Evolutionary conservation across 139 green algal species (phyloP).

Genomic region (Micromonas pusilla): DNA sequence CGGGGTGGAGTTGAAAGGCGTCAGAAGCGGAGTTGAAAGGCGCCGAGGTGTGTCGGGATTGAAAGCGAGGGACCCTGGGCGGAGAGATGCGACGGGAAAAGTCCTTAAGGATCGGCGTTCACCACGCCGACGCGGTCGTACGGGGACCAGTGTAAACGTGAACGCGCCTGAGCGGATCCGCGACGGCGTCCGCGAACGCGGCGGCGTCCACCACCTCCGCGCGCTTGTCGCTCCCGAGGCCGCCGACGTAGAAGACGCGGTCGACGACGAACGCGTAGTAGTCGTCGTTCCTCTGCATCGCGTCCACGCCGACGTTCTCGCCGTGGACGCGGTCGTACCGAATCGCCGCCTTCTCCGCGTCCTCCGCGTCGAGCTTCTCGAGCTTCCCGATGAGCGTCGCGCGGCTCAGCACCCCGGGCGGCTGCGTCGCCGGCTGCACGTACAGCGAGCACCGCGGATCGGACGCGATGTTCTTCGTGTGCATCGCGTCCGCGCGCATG

Average conservation of each 20-base stretch:
- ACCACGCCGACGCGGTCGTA: too few relatives aligned
- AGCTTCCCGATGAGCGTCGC: slow-evolving; percentile 19
- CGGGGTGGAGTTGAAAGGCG: too few relatives aligned
- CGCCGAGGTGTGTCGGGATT: too few relatives aligned
- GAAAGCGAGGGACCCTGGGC: too few relatives aligned
- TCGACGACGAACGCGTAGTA: slow-evolving; percentile 46
- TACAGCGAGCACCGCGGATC: slow-evolving; percentile 63
- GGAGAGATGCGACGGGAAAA: too few relatives aligned
- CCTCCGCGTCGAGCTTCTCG: slow-evolving; percentile 25
- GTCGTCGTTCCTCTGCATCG: slow-evolving; percentile 35
- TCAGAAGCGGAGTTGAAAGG: too few relatives aligned
- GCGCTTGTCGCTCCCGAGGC: slow-evolving; percentile 3
- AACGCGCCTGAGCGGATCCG: background rate
- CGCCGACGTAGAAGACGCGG: slow-evolving; percentile 31
- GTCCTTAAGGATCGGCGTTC: too few relatives aligned
- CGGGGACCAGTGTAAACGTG: too few relatives aligned
- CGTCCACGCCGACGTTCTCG: slow-evolving; percentile 43
- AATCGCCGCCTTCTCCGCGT: slow-evolving; percentile 28
- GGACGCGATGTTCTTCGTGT: slow-evolving; percentile 61
- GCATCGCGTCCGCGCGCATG: slow-evolving; percentile 53
- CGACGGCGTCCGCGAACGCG: background rate
- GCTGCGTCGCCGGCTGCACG: slow-evolving; percentile 42
- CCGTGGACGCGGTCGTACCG: slow-evolving; percentile 29
- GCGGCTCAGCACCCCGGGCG: background rate
- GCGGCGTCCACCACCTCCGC: background rate